phyloP scores from a whole-genome alignment of 306 rosid species.

The Cucurbita moschata region DNA sequence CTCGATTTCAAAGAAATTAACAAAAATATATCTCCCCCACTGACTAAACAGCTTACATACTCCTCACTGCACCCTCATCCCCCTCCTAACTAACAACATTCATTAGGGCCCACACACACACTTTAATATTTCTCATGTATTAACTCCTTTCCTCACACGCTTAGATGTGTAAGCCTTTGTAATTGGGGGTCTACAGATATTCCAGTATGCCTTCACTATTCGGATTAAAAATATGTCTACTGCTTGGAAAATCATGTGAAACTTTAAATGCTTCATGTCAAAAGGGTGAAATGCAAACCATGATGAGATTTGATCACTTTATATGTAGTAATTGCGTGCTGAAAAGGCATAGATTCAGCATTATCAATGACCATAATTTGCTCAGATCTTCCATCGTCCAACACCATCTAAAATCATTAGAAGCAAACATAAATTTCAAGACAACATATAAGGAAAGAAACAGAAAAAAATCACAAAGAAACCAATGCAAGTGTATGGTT shows the following conservation, averaged over 20 bases:
- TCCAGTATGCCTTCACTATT: background rate
- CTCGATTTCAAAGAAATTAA: too few relatives aligned
- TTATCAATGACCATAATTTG: conserved; percentile 38
- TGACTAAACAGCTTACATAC: too few relatives aligned
- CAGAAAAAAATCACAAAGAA: background rate
- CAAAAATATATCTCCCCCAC: too few relatives aligned
- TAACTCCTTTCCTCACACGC: too few relatives aligned
- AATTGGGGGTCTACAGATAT: too few relatives aligned
- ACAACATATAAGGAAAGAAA: background rate
- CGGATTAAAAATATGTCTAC: background rate
- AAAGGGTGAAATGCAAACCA: conserved; percentile 37
- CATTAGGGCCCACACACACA: too few relatives aligned
- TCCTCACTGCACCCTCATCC: too few relatives aligned
- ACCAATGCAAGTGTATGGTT: background rate
- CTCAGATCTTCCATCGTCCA: conserved; percentile 73
- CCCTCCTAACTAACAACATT: too few relatives aligned
- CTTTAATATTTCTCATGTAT: too few relatives aligned
- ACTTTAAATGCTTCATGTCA: background rate
- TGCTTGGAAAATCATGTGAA: background rate
- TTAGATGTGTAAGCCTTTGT: too few relatives aligned
- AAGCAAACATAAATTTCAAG: conserved; percentile 3
- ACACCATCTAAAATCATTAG: conserved; percentile 48
- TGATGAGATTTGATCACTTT: conserved; percentile 46
- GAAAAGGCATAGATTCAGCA: conserved; percentile 31
- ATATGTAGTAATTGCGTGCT: conserved; percentile 72